Percentiles rank a stretch among this genome's conserved stretches.
These are phyloP conservation scores for Kregervanrija fluxuum DNA, from an alignment of 805 yeast genomes.

Conservation along the genomic window DNA sequence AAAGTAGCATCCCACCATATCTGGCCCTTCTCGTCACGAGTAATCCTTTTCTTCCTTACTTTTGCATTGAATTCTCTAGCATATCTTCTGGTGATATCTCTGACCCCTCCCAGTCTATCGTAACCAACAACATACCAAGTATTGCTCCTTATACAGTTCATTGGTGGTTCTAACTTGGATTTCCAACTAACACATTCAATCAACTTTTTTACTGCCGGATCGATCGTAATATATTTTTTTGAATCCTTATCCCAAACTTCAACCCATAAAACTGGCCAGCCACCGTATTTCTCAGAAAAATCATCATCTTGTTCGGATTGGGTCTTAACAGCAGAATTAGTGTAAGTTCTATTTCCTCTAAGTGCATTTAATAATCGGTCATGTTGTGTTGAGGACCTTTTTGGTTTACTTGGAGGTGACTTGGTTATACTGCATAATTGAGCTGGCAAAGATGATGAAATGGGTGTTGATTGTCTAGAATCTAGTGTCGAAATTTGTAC, in stretches of 20 bases:
- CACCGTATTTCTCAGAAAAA: constrained; percentile 3
- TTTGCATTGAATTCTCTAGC: constrained; percentile 64
- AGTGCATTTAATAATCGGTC: constrained; percentile 22
- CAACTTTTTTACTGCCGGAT: constrained; percentile 59
- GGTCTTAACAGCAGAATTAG: constrained; percentile 6
- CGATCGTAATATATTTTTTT: constrained; percentile 77
- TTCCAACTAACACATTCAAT: constrained; percentile 55
- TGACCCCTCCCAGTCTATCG: constrained; percentile 54
- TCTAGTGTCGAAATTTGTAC: not conserved
- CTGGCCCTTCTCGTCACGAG: constrained; percentile 46
- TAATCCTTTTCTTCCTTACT: constrained; percentile 65
- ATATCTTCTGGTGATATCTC: constrained; percentile 85
- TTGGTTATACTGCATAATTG: not conserved
- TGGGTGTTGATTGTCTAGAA: not conserved
- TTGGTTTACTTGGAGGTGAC: constrained; percentile 2
- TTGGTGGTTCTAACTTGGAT: constrained; percentile 57
- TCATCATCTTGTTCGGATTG: constrained; percentile 4
- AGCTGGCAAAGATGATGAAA: not conserved
- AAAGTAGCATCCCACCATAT: constrained; percentile 55
- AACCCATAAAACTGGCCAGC: constrained; percentile 80
- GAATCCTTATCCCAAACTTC: constrained; percentile 83
- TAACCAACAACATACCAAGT: constrained; percentile 73
- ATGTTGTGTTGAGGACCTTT: constrained; percentile 15
- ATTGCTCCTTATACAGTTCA: constrained; percentile 46
- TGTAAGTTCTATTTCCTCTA: constrained; percentile 19